Evolutionary conservation across 768 basidiomycete species (phyloP), one percentile per base, ranked within the genome.

Genomic region (Amanita molliuscula): DNA sequence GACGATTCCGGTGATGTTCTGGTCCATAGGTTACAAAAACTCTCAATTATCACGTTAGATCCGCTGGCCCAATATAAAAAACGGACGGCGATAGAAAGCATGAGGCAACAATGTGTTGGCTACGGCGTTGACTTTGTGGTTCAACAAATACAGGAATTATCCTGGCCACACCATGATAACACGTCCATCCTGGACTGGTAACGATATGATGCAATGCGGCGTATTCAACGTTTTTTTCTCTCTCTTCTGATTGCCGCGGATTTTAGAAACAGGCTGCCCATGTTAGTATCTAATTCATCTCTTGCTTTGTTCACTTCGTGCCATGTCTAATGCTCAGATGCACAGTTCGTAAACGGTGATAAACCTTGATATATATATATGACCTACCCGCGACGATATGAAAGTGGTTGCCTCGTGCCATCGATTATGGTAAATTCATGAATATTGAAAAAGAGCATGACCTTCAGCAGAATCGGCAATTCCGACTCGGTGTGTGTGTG

Each of bases 131-230:
- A 37, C 18, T 47, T 47, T 26, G n/a, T 35, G 4, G 25, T 37
- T 28, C 33, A 47, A 26, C 11, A 20, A 15, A 25, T 35, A 15
- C 21, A 6, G n/a, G 35, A 47, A n/a, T 16, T 47, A 5, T 3
- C 46, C 9, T 37, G 46, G 46, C 34, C 46, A 10, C 34, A 35
- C 20, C 34, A 47, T 16, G 46, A 47, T 28, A 37, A 47, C 25
- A 47, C 35, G 15, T 25, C 33, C n/a, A 47, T 47, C n/a, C 46
- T 47, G 25, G 46, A 47, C 25, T 47, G 46, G 46, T 47, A 25
- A 37, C 9, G 16, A 40, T 40, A 40, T 40, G 38, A 40, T 18
- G 10, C 16, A 4, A 20, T 20, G 16, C 20, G 38, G 38, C 10
- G 7, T 21, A 2, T 40, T 20, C 38, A 16, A 16, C 35, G 35